phyloP scores from a whole-genome alignment of 306 rosid species.

The Lotus japonicus region DNA sequence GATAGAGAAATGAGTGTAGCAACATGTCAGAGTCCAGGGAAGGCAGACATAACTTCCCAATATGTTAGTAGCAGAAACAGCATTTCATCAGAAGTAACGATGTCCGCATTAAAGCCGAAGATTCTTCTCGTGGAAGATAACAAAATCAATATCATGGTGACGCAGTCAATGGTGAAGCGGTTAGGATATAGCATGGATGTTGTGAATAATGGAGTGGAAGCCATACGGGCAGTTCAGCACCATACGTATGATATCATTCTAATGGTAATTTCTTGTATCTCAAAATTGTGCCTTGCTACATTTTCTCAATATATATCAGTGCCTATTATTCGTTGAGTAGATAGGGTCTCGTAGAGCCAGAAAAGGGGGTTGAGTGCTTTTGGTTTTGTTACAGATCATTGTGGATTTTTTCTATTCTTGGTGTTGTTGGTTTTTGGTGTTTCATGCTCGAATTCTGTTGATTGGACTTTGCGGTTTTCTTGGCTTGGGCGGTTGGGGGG shows the following conservation, averaged over 20 bases:
- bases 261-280: constrained; percentile 53
- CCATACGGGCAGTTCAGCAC: constrained; percentile 60
- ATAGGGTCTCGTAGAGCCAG: no score
- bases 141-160: constrained; percentile 88
- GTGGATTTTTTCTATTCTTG: no score
- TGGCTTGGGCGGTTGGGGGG: no score
- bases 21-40: constrained; percentile 36
- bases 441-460: no score
- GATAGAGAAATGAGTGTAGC: constrained; percentile 20
- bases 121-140: constrained; percentile 95
- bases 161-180: constrained; percentile 87
- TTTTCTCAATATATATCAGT: not conserved
- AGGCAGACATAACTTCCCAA: constrained; percentile 26
- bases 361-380: no score
- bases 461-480: no score
- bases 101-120: constrained; percentile 39
- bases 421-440: no score
- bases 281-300: not conserved
- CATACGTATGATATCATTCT: constrained; percentile 59
- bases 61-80: constrained; percentile 18
- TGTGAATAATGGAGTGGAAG: constrained; percentile 84
- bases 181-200: constrained; percentile 79
- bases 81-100: constrained; percentile 25
- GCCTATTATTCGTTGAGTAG: not conserved
- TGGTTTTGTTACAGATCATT: no score